Evolutionary conservation across 805 yeast genomes (phyloP).

Genomic region (Metschnikowia hibisci): DNA sequence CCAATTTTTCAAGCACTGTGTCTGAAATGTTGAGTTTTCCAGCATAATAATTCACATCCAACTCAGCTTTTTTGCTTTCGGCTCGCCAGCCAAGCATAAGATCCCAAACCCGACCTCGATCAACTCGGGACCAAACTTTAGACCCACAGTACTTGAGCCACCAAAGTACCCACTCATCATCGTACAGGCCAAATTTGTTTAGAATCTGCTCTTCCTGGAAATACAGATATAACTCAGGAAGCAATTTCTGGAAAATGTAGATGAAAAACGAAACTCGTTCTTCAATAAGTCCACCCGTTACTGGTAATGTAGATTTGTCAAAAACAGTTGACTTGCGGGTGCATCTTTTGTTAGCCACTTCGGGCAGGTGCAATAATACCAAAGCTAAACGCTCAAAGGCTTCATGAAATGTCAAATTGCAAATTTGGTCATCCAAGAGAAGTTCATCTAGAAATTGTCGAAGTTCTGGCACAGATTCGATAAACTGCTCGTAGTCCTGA

Average conservation of each 20-base stretch:
- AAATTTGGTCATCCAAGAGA: conserved; percentile 25
- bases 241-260: conserved; percentile 52
- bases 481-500: conserved; percentile 37
- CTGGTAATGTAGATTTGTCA: conserved; percentile 39
- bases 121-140: conserved; percentile 74
- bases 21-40: conserved; percentile 29
- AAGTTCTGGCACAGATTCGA: conserved; percentile 28
- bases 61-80: conserved; percentile 26
- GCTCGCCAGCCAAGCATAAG: conserved; percentile 71
- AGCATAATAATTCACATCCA: conserved; percentile 26
- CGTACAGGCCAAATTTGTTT: conserved; percentile 51
- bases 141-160: conserved; percentile 92
- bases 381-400: conserved; percentile 72
- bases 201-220: conserved; percentile 78
- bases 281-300: conserved; percentile 61
- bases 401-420: conserved; percentile 54
- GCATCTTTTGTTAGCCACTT: conserved; percentile 30
- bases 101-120: conserved; percentile 91
- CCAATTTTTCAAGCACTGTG: conserved; percentile 35
- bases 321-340: conserved; percentile 17
- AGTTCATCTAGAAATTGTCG: conserved; percentile 21
- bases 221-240: conserved; percentile 75
- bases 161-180: conserved; percentile 90
- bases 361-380: conserved; percentile 73
- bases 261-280: conserved; percentile 68